Base-by-base conservation (phyloP, 1,139 yeast species). In the Blastobotrys persicus region DNA sequence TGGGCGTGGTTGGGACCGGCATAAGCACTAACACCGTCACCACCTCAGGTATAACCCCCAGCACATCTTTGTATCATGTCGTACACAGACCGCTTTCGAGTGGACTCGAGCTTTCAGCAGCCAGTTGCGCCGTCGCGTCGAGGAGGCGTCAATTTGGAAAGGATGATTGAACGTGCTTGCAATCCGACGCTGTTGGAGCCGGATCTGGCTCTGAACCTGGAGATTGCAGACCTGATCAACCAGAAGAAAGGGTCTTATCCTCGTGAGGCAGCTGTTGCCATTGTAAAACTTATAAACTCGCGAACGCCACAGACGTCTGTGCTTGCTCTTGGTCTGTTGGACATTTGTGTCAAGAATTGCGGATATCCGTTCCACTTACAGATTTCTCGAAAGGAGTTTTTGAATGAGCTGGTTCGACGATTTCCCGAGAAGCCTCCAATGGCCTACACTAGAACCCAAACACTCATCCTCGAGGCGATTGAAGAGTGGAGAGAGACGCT, bases 401-500 rank as follows among this genome's bases (percentile, higher is more conserved):
- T 92, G 63, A 92, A 92, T 67, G 96, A 89, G 63, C 77, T 92
- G 64, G 98, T 92, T 31, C 85, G 88, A 61, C 72, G 91, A 65
- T 94, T 92, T 71, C 98, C 98, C 1, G 98, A 91, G 65, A 80
- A 89, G 64, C 98, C 98, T 2, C 96, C 98, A 1, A 71, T 84
- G 56, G 79, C 92, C 37, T 89, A 88, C 67, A 76, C 94, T 18
- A 76, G 92, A 57, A 84, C 88, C 17, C 98, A 92, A 66, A 74
- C 89, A 62, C 76, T 89, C 59, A 83, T 92, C 55, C 77, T 92
- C 64, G 92, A 94, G 51, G 89, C 91, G 50, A 85, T 92, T 62
- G 96, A 92, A 68, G 98, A 92, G 69, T 92, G 99, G 99, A 85
- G 88, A 66, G 95, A 88, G 67, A 92, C 98, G 1, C 81, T 92